Conservation (phyloP, 768 basidiomycete genomes). For the Lactarius trivialis region DNA sequence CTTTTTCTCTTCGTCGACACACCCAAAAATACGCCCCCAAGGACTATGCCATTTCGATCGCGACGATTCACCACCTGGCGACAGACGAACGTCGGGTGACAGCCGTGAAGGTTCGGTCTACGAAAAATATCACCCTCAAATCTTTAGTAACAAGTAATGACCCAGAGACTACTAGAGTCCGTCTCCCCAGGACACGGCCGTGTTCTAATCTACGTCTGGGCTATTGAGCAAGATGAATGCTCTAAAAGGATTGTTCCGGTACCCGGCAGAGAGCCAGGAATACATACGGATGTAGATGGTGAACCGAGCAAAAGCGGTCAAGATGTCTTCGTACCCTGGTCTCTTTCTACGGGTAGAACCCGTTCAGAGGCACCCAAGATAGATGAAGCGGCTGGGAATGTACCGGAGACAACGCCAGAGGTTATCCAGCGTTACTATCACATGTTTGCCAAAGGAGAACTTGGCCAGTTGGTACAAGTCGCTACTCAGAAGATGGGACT, state of each 20-base stretch:
- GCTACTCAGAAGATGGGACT: constrained; percentile 59
- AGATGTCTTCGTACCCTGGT: constrained; percentile 92
- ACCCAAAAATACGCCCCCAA: constrained; percentile 29
- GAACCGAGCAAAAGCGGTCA: constrained; percentile 36
- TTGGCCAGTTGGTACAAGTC: constrained; percentile 49
- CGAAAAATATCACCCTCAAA: not conserved
- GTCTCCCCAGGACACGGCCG: constrained; percentile 69
- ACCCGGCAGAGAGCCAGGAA: constrained; percentile 21
- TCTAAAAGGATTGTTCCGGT: constrained; percentile 65
- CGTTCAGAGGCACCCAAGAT: constrained; percentile 19
- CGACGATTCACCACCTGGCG: constrained; percentile 93
- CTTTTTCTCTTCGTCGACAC: not conserved
- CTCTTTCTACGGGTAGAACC: constrained; percentile 39
- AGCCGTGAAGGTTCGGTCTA: constrained; percentile 59
- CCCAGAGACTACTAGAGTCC: constrained; percentile 53
- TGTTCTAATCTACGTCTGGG: constrained; percentile 93
- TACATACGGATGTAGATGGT: constrained; percentile 25
- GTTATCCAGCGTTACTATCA: constrained; percentile 92
- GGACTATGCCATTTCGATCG: constrained; percentile 97
- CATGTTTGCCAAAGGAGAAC: constrained; percentile 83
- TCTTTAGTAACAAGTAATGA: not conserved
- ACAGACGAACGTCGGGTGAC: constrained; percentile 64
- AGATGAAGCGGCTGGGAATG: constrained; percentile 23
- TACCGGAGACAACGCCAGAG: constrained; percentile 27
- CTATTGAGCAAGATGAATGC: constrained; percentile 81